Percentiles rank a stretch among this genome's conserved stretches.
Evolutionary conservation across 2,329 filamentous ascomycete genomes (phyloP).

Genomic region (Aspergillus sp.): DNA sequence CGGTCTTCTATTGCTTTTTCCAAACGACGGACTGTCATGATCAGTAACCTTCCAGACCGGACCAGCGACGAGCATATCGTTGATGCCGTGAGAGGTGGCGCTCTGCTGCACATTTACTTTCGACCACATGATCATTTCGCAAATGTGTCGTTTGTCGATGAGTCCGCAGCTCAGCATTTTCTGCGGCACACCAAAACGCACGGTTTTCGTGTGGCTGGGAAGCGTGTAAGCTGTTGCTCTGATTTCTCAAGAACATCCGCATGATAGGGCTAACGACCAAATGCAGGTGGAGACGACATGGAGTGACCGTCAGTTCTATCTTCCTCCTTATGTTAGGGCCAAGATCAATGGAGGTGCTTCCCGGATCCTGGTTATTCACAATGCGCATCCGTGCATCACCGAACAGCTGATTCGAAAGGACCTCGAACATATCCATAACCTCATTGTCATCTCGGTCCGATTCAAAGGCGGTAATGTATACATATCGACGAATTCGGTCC

Average conservation of each 20-base stretch:
- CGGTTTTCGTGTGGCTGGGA: slow-evolving; percentile 61
- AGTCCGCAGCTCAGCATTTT: slow-evolving; percentile 56
- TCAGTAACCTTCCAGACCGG: slow-evolving; percentile 54
- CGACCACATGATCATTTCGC: slow-evolving; percentile 52
- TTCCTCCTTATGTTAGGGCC: slow-evolving; percentile 54
- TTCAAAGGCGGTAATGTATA: slow-evolving; percentile 54
- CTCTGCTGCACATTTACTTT: slow-evolving; percentile 60
- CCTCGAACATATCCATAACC: slow-evolving; percentile 73
- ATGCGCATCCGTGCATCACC: slow-evolving; percentile 51
- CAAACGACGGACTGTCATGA: slow-evolving; percentile 40
- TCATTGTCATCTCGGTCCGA: slow-evolving; percentile 59
- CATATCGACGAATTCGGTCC: slow-evolving; percentile 69
- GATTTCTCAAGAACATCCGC: not conserved
- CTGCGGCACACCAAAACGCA: slow-evolving; percentile 55
- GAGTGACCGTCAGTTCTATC: slow-evolving; percentile 61
- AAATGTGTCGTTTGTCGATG: slow-evolving; percentile 62
- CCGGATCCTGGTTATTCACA: slow-evolving; percentile 63
- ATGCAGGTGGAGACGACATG: slow-evolving; percentile 58
- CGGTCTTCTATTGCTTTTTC: slow-evolving; percentile 8
- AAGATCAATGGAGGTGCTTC: slow-evolving; percentile 60
- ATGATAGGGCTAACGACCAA: too few relatives aligned
- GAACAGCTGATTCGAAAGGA: slow-evolving; percentile 60
- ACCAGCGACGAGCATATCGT: slow-evolving; percentile 60
- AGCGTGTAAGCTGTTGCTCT: slow-evolving; percentile 46
- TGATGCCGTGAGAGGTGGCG: slow-evolving; percentile 59